phyloP scores from a whole-genome alignment of 202 grass and related monocot genomes.

The Panicum virgatum region DNA sequence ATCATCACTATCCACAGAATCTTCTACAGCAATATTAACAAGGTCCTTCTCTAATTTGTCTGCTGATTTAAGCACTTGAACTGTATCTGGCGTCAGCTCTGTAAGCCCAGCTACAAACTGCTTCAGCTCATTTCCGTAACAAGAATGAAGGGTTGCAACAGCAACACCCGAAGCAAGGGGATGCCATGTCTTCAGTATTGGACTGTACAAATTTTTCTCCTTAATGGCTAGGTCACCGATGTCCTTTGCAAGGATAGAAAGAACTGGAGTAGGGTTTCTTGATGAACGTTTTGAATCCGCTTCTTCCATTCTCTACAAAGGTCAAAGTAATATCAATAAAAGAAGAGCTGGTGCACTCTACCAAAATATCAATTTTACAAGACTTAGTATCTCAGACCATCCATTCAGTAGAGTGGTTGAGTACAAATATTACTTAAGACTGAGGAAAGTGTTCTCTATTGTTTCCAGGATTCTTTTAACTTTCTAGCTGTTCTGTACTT shows the following conservation, averaged over 20 bases:
- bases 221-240: constrained; percentile 81
- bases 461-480: background rate
- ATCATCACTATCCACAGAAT: constrained; percentile 99
- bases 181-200: constrained; percentile 92
- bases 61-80: constrained; percentile 90
- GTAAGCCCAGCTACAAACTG: constrained; percentile 81
- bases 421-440: background rate
- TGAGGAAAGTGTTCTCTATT: constrained; percentile 18
- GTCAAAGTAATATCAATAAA: constrained; percentile 38
- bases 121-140: constrained; percentile 91
- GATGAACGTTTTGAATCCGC: constrained; percentile 77
- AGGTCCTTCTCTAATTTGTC: constrained; percentile 98
- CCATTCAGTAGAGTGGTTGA: background rate
- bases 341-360: background rate
- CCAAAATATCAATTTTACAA: background rate
- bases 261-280: constrained; percentile 67
- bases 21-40: constrained; percentile 94
- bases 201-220: constrained; percentile 91
- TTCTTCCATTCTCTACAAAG: constrained; percentile 97
- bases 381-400: constrained; percentile 35
- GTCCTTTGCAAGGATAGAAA: constrained; percentile 93
- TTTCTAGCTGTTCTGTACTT: background rate
- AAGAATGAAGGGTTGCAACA: constrained; percentile 96
- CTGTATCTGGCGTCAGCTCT: constrained; percentile 86
- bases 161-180: constrained; percentile 96